These are phyloP conservation scores for Purpureocillium lavendulum DNA, from an alignment of 2,329 filamentous ascomycete genomes.

Conservation along the genomic window DNA sequence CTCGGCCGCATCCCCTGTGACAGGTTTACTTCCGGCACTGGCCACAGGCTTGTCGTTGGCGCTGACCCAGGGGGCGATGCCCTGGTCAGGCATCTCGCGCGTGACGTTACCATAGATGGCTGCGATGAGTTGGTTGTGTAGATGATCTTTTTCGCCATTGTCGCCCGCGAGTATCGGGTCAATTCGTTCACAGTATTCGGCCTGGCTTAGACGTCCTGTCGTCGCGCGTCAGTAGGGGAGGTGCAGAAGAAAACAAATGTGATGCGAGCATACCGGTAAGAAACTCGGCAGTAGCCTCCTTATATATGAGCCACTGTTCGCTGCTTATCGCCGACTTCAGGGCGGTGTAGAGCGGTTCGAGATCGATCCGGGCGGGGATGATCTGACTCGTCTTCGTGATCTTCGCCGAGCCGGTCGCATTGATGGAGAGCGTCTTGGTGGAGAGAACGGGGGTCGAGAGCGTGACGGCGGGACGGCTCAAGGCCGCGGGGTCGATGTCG, in stretches of 20 bases:
- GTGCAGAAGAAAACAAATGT: no score
- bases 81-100: constrained; percentile 58
- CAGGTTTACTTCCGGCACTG: constrained; percentile 49
- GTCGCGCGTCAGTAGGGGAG: constrained; percentile 17
- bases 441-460: constrained; percentile 51
- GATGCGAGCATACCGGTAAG: constrained; percentile 41
- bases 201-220: constrained; percentile 54
- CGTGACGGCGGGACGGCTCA: constrained; percentile 52
- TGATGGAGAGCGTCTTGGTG: constrained; percentile 48
- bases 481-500: constrained; percentile 62
- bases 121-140: constrained; percentile 60
- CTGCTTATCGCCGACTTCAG: constrained; percentile 50
- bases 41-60: constrained; percentile 59
- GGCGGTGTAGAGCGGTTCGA: constrained; percentile 55
- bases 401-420: constrained; percentile 40
- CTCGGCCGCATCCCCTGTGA: constrained; percentile 58
- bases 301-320: constrained; percentile 58
- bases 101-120: constrained; percentile 63
- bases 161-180: constrained; percentile 50
- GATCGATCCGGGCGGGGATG: constrained; percentile 57
- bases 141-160: constrained; percentile 51
- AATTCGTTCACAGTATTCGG: constrained; percentile 50
- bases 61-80: constrained; percentile 63
- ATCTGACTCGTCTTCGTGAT: constrained; percentile 52
- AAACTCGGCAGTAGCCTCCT: constrained; percentile 54